Conservation (phyloP, 1,284 basidiomycete genomes). For the Ceratobasidium sp. region DNA sequence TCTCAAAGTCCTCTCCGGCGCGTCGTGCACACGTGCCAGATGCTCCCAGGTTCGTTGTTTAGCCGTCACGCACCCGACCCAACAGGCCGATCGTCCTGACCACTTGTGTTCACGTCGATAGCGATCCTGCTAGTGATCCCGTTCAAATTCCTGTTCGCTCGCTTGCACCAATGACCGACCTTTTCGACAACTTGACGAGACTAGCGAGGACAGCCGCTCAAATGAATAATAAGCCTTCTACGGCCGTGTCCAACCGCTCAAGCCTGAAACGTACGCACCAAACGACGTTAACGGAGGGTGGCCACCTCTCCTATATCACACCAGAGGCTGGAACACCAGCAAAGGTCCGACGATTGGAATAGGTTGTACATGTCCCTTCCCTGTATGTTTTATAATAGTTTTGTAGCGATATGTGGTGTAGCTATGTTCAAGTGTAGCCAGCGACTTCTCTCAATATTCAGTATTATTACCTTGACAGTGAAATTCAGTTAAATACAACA, state of each 20-base stretch:
- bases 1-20: not conserved
- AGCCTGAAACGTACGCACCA: constrained; percentile 27
- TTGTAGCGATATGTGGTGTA: constrained; percentile 18
- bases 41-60: not conserved
- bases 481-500: constrained; percentile 44
- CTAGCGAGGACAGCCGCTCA: constrained; percentile 25
- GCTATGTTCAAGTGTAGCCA: not conserved
- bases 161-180: constrained; percentile 29
- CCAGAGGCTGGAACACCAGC: not conserved
- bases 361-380: not conserved
- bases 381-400: not conserved
- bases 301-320: not conserved
- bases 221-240: constrained; percentile 7
- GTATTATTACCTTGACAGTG: constrained; percentile 17
- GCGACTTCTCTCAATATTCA: constrained; percentile 1
- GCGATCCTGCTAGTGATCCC: not conserved
- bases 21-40: not conserved
- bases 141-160: not conserved
- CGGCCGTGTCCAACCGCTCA: not conserved
- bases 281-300: not conserved
- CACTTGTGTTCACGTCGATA: not conserved
- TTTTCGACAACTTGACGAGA: constrained; percentile 26
- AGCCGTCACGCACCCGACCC: not conserved
- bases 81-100: not conserved
- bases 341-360: not conserved